Base-by-base conservation (phyloP, 2,329 filamentous ascomycete genomes). In the Penicillium paneum region DNA sequence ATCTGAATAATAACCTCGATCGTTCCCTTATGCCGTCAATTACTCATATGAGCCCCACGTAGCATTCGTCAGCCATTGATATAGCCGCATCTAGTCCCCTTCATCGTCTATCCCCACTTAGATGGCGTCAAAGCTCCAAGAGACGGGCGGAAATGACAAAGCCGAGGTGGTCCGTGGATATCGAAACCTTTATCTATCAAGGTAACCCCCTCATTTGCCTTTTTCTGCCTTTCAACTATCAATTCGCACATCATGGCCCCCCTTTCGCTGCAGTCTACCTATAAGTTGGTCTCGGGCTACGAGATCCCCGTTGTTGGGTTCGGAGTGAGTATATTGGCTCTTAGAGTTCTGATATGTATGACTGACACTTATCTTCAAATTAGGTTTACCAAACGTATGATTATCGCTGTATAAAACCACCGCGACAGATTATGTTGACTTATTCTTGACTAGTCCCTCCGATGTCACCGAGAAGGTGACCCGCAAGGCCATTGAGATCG, bases 401-500 rank as follows among this genome's bases (percentile, higher is more conserved):
- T n/a, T 28, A 24, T 17, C 24, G 21, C 17, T 19, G 8, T 15
- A n/a, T 34, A 8, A 26, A 17, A 24, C 6, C n/a, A 5, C 11
- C 17, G 7, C 17, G 3, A 11, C 11, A 26, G 17, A 35, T 28
- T 34, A 26, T 15, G 11, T 28, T 57, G 12, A 49, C 29, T 19
- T 2, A 39, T 40, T n/a, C 32, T n/a, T 42, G n/a, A 40, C 13
- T 36, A 83, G 80, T 5, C 84, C 84, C 12, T 76, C 81, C 21
- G 77, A 79, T 54, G 70, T 81, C 6, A 79, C 82, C n/a, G 80
- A 84, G 63, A 76, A 79, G 28, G 82, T 86, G 1, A 81, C 82
- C 8, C 60, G 76, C 12, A 82, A 86, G 57, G 80, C 83, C 0
- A 73, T 85, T 55, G 74, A 80, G 59, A 68, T 72, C 13, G 82